Percentiles rank a stretch among this genome's conserved stretches.
Conservation (phyloP, 2,329 filamentous ascomycete genomes). For the Fusarium sarcochroum region DNA sequence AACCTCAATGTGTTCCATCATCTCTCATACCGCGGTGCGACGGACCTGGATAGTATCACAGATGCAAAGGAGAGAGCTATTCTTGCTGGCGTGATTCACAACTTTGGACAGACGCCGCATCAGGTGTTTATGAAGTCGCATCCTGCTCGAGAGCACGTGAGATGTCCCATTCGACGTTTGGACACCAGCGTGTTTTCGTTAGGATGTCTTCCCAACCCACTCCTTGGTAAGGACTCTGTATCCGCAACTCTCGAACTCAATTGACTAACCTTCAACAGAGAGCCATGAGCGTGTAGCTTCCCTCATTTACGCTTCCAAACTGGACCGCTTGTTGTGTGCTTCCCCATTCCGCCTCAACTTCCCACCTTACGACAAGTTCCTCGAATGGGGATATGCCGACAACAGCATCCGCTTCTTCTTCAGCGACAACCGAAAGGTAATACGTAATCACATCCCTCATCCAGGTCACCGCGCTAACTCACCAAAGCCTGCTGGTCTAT, state of each 20-base stretch:
- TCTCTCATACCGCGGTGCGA: constrained; percentile 93
- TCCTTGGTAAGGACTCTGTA: constrained; percentile 68
- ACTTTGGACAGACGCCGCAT: constrained; percentile 97
- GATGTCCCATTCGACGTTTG: constrained; percentile 76
- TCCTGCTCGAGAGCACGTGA: constrained; percentile 78
- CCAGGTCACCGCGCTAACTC: constrained; percentile 47
- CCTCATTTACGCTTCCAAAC: constrained; percentile 81
- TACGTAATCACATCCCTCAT: constrained; percentile 10
- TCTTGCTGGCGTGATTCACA: constrained; percentile 96
- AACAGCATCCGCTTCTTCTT: constrained; percentile 93
- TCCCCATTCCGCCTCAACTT: constrained; percentile 89
- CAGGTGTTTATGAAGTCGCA: constrained; percentile 92
- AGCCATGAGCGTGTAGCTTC: constrained; percentile 85
- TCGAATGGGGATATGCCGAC: constrained; percentile 97
- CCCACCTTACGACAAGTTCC: constrained; percentile 90
- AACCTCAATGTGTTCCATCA: constrained; percentile 96
- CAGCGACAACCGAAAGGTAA: constrained; percentile 82
- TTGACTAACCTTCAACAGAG: constrained; percentile 54
- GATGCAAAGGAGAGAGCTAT: constrained; percentile 89
- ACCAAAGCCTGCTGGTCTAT: constrained; percentile 78
- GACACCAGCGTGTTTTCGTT: constrained; percentile 84
- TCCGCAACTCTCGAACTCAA: too few relatives aligned
- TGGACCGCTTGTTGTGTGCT: constrained; percentile 86
- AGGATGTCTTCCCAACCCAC: constrained; percentile 81
- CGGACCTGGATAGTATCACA: constrained; percentile 90